Evolutionary conservation across 2,329 filamentous ascomycete species (phyloP).

Genomic region (Neofusicoccum sp.): DNA sequence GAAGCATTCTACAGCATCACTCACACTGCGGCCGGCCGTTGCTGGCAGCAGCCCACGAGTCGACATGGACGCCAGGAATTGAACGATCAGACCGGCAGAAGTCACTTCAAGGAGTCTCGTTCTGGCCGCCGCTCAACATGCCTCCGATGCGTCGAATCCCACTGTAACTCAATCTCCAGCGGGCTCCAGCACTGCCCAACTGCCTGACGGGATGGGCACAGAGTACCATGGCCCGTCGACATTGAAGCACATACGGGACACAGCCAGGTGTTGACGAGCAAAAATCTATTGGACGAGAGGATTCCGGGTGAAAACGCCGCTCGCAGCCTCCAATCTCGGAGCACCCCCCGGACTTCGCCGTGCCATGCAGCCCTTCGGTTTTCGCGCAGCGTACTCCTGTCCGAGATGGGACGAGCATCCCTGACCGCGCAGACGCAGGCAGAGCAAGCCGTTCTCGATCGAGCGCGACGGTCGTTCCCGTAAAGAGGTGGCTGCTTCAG

Average conservation of each 20-base stretch:
- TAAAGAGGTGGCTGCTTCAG: not conserved
- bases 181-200: not conserved
- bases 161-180: no score
- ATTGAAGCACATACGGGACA: not conserved
- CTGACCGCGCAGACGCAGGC: not conserved
- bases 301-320: not conserved
- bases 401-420: not conserved
- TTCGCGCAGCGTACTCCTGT: not conserved
- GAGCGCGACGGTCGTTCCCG: not conserved
- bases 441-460: not conserved
- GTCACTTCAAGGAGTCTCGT: not conserved
- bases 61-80: no score
- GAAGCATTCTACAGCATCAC: not conserved
- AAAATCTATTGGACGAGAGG: not conserved
- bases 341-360: not conserved
- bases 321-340: not conserved
- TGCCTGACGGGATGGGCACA: not conserved
- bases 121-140: no score
- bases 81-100: no score
- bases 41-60: no score
- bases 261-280: not conserved
- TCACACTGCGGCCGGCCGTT: not conserved
- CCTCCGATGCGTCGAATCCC: no score
- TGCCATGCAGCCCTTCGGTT: not conserved
- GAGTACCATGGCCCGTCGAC: not conserved